Evolutionary conservation across 2,329 filamentous ascomycete genomes (phyloP).

Genomic region (Neonectria magnoliae): DNA sequence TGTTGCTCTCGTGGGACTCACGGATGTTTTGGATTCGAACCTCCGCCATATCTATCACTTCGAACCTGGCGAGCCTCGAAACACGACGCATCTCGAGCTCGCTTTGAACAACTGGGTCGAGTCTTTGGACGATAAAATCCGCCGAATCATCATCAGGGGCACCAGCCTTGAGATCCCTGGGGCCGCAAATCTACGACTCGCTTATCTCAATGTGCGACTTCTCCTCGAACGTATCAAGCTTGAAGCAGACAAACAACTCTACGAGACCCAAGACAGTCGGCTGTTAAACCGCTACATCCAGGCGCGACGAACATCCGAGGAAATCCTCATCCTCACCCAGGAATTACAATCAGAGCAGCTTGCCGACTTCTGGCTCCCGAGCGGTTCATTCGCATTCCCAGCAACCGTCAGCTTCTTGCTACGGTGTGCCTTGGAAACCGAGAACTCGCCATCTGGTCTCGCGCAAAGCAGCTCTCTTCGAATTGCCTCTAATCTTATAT

Average conservation of each 20-base stretch:
- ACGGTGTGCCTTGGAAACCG: slow-evolving; percentile 57
- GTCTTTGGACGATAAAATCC: slow-evolving; percentile 49
- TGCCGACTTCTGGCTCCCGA: slow-evolving; percentile 61
- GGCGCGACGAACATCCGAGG: slow-evolving; percentile 57
- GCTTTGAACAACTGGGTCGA: slow-evolving; percentile 57
- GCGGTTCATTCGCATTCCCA: slow-evolving; percentile 58
- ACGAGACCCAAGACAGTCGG: slow-evolving; percentile 32
- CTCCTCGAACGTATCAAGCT: slow-evolving; percentile 59
- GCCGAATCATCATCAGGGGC: slow-evolving; percentile 55
- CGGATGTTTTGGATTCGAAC: slow-evolving; percentile 49
- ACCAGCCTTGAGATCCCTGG: slow-evolving; percentile 54
- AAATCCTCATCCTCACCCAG: slow-evolving; percentile 59
- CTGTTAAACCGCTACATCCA: slow-evolving; percentile 50
- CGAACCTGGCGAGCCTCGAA: slow-evolving; percentile 39
- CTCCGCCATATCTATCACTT: slow-evolving; percentile 51
- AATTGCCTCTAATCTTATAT: slow-evolving; percentile 55
- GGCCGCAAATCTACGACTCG: slow-evolving; percentile 61
- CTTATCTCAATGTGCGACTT: slow-evolving; percentile 59
- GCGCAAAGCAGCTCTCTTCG: slow-evolving; percentile 51
- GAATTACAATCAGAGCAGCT: slow-evolving; percentile 56
- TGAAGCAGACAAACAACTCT: slow-evolving; percentile 49
- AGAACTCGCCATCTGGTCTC: slow-evolving; percentile 48
- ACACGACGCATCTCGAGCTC: slow-evolving; percentile 49
- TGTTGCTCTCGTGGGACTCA: slow-evolving; percentile 56
- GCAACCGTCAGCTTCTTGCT: slow-evolving; percentile 61